Evolutionary conservation across 2,329 filamentous ascomycete species (phyloP), one percentile per base, ranked within the genome.

Genomic region (Scytalidium lignicola): DNA sequence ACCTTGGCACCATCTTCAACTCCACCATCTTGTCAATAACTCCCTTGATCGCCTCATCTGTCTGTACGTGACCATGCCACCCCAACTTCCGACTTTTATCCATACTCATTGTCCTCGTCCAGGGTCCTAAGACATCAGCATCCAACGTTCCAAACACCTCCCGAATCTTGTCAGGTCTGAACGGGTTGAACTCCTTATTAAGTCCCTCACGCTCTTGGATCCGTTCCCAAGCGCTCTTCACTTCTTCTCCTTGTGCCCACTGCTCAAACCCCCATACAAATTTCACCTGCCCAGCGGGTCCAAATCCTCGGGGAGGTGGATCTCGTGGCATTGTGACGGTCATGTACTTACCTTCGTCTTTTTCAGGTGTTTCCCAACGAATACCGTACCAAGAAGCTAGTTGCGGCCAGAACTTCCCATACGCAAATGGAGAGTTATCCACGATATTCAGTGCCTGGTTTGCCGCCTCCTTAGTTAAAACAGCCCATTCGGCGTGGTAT

Each of bases 371-470:
- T 1, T 20, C 42, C 19, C 45, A 45, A 12, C 15, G n/a, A 39
- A 55, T 45, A 1, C 50, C 53, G 50, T 54, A 71, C 5, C 65
- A 62, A 4, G 47, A 47, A 0, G 67, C 69, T 0, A 72, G 44
- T n/a, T 63, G 61, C 1, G 70, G 70, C 70, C 70, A 73, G 43
- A 71, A 57, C 19, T 62, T 65, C 23, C 67, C 66, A 58, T 65
- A 73, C 1, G 61, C 62, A 42, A 69, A 59, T 7, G 61, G 59
- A 23, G 69, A 66, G 6, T 69, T 68, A 37, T 72, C 70, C 17
- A 64, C 60, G 20, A 70, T 62, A 43, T 73, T 73, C 58, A 73
- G 71, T 5, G 63, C 62, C n/a, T 73, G 48, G 43, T 72, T 69
- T 4, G 56, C 61, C 1, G 52, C 51, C 13, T 23, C 45, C 4